phyloP scores from a whole-genome alignment of 2,329 filamentous ascomycete species.

The Fusarium palustre region DNA sequence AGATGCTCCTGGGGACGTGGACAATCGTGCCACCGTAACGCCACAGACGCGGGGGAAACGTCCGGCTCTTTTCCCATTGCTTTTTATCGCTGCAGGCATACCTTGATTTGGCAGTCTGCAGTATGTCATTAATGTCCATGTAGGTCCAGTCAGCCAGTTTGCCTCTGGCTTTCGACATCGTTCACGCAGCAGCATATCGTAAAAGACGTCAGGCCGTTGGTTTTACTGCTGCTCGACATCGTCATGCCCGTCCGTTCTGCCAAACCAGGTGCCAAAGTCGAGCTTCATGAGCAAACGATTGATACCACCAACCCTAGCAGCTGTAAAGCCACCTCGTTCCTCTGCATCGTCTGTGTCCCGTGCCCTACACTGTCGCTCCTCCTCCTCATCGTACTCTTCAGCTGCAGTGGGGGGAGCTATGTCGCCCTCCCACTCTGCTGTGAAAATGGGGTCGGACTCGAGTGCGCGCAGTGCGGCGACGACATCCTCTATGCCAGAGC shows the following conservation, averaged over 20 bases:
- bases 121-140: slow-evolving; percentile 5
- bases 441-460: slow-evolving; percentile 59
- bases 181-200: background rate
- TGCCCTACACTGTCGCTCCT: slow-evolving; percentile 26
- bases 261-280: slow-evolving; percentile 74
- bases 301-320: slow-evolving; percentile 80
- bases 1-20: slow-evolving; percentile 38
- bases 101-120: slow-evolving; percentile 33
- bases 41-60: slow-evolving; percentile 37
- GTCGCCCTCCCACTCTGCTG: slow-evolving; percentile 58
- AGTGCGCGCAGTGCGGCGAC: slow-evolving; percentile 65
- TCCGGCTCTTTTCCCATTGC: slow-evolving; percentile 17
- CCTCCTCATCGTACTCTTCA: slow-evolving; percentile 28
- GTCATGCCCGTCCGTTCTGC: slow-evolving; percentile 46
- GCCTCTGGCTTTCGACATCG: background rate
- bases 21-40: slow-evolving; percentile 48
- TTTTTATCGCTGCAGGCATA: slow-evolving; percentile 29
- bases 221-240: slow-evolving; percentile 20
- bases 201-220: slow-evolving; percentile 18
- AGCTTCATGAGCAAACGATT: slow-evolving; percentile 92
- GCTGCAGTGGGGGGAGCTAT: slow-evolving; percentile 27
- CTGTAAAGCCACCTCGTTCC: slow-evolving; percentile 66
- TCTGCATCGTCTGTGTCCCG: slow-evolving; percentile 56
- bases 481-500: slow-evolving; percentile 74
- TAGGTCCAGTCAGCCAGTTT: slow-evolving; percentile 13